phyloP scores from a whole-genome alignment of 768 basidiomycete genomes.

The Chiua virens region DNA sequence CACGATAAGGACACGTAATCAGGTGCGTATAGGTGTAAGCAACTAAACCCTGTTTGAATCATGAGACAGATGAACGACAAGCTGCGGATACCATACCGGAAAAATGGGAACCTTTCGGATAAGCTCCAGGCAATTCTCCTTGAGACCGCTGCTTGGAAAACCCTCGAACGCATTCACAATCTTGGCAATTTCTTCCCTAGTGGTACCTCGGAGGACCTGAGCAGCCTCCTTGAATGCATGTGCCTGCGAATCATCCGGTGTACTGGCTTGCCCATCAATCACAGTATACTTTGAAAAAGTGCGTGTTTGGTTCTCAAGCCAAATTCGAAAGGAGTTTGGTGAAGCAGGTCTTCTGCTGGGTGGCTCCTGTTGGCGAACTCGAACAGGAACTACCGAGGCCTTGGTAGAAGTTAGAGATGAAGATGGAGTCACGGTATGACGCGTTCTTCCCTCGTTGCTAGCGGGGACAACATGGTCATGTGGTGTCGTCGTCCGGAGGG shows the following conservation, averaged over 20 bases:
- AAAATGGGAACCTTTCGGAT: constrained; percentile 20
- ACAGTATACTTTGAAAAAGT: constrained; percentile 14
- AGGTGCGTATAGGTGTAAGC: constrained; percentile 32
- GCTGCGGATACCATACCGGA: constrained; percentile 16
- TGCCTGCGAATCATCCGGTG: neutral
- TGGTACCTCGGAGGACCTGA: constrained; percentile 9
- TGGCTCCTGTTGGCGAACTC: neutral
- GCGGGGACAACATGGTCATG: neutral
- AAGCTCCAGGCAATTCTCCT: constrained; percentile 12
- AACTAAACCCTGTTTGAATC: constrained; percentile 20
- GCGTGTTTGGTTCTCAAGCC: constrained; percentile 3
- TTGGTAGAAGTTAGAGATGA: neutral
- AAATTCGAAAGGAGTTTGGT: constrained; percentile 15
- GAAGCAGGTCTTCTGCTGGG: neutral
- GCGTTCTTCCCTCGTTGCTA: neutral
- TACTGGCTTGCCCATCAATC: constrained; percentile 14
- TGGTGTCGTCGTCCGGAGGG: neutral
- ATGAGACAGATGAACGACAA: constrained; percentile 7
- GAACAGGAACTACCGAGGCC: neutral
- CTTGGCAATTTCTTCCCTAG: constrained; percentile 12
- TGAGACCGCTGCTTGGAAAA: neutral
- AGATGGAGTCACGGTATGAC: neutral
- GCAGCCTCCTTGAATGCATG: constrained; percentile 3
- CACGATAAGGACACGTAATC: constrained; percentile 10
- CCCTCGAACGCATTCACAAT: constrained; percentile 21